These are phyloP conservation scores for Nematodospora valgi DNA, from an alignment of 805 yeast species.

Conservation along the genomic window DNA sequence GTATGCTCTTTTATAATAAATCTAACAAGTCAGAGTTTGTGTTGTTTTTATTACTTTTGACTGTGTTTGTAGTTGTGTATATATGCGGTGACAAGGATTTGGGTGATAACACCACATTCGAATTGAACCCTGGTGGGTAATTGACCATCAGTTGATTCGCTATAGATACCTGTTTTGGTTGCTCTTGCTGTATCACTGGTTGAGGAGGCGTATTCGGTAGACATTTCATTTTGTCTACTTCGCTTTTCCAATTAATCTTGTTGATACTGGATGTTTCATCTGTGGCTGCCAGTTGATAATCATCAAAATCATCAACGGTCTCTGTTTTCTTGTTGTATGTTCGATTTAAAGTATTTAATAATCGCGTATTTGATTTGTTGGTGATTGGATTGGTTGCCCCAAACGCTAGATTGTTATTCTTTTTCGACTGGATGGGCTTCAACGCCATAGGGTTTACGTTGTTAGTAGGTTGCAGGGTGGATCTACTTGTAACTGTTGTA, in stretches of 20 bases:
- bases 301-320: slow-evolving; percentile 21
- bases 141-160: slow-evolving; percentile 9
- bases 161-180: slow-evolving; percentile 4
- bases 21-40: slow-evolving; percentile 12
- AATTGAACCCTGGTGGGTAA: slow-evolving; percentile 33
- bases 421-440: slow-evolving; percentile 8
- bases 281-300: slow-evolving; percentile 17
- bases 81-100: slow-evolving; percentile 11
- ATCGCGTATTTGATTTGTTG: slow-evolving; percentile 12
- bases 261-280: not conserved
- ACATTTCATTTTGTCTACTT: slow-evolving; percentile 2
- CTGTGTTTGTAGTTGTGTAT: not conserved
- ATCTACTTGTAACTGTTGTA: too few relatives aligned
- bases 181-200: not conserved
- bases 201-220: slow-evolving; percentile 4
- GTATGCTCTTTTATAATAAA: too few relatives aligned
- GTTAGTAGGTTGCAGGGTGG: not conserved
- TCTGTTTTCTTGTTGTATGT: slow-evolving; percentile 12
- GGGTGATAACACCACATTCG: slow-evolving; percentile 26
- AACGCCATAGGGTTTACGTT: slow-evolving; percentile 4
- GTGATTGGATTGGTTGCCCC: slow-evolving; percentile 20
- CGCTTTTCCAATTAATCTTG: slow-evolving; percentile 2
- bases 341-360: slow-evolving; percentile 24
- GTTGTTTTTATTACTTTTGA: not conserved
- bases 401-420: slow-evolving; percentile 13